phyloP scores from a whole-genome alignment of 2,329 filamentous ascomycete genomes.

The Hypoxylon sp. region DNA sequence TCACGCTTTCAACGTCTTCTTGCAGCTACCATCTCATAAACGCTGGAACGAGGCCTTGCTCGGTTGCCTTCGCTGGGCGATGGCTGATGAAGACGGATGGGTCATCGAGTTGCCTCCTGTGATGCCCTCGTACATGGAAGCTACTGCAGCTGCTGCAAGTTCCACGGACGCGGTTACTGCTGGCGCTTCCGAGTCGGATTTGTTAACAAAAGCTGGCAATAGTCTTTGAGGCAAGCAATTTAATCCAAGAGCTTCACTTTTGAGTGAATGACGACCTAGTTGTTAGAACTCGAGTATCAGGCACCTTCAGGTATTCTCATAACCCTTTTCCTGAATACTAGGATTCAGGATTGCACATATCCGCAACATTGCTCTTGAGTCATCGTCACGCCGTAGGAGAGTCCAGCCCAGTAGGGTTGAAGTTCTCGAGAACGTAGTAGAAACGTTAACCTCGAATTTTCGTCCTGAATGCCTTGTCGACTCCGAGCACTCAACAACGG shows the following conservation, averaged over 20 bases:
- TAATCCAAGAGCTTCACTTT: not conserved
- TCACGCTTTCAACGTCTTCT: constrained; percentile 46
- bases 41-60: constrained; percentile 40
- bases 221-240: constrained; percentile 3
- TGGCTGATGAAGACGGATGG: constrained; percentile 40
- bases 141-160: constrained; percentile 6
- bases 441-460: not conserved
- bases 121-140: constrained; percentile 20
- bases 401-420: too few relatives aligned
- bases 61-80: constrained; percentile 37
- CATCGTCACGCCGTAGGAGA: too few relatives aligned
- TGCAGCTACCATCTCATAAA: constrained; percentile 43
- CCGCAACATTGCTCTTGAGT: too few relatives aligned
- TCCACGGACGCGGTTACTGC: constrained; percentile 12
- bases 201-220: constrained; percentile 14
- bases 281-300: too few relatives aligned
- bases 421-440: too few relatives aligned
- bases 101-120: constrained; percentile 34
- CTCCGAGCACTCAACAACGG: not conserved
- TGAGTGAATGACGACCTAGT: too few relatives aligned
- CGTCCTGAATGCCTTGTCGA: not conserved
- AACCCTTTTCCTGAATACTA: too few relatives aligned
- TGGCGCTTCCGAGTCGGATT: constrained; percentile 6
- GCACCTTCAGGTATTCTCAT: too few relatives aligned
- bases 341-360: too few relatives aligned